phyloP scores from a whole-genome alignment of 257 asterid species.

The Nemophila menziesii region DNA sequence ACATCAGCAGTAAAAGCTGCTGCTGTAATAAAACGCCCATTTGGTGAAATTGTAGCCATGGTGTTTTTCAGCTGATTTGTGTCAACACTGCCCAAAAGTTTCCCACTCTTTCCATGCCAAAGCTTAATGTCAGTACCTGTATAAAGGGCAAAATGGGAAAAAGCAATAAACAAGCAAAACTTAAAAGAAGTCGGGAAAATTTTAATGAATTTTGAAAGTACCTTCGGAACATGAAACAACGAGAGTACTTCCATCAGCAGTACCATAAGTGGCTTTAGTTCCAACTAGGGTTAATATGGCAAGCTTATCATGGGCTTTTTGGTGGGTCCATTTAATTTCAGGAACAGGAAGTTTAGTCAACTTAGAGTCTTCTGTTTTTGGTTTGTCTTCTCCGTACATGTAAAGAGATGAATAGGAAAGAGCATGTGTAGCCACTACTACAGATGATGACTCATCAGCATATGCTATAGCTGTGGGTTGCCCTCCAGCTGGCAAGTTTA shows the following conservation, averaged over 20 bases:
- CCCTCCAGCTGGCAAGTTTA: slow-evolving; percentile 78
- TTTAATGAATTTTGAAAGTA: slow-evolving; percentile 17
- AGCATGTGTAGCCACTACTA: slow-evolving; percentile 66
- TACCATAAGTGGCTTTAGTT: slow-evolving; percentile 80
- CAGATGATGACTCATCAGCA: slow-evolving; percentile 68
- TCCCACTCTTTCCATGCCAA: slow-evolving; percentile 91
- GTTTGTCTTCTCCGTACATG: slow-evolving; percentile 84
- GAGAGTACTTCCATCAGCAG: slow-evolving; percentile 75
- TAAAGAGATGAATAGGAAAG: slow-evolving; percentile 73
- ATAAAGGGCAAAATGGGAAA: slow-evolving; percentile 1
- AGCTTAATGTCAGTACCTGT: slow-evolving; percentile 85
- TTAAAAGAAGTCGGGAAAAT: slow-evolving; percentile 3
- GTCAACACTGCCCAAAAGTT: slow-evolving; percentile 71
- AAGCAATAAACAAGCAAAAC: neutral
- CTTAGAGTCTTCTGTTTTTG: slow-evolving; percentile 46
- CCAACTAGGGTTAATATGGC: slow-evolving; percentile 61
- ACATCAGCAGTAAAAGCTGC: slow-evolving; percentile 99
- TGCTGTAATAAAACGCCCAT: slow-evolving; percentile 97
- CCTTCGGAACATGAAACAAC: slow-evolving; percentile 93
- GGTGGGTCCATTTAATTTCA: slow-evolving; percentile 82
- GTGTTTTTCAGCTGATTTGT: slow-evolving; percentile 91
- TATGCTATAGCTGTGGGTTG: slow-evolving; percentile 76
- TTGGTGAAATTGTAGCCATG: slow-evolving; percentile 91
- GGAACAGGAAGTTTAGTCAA: slow-evolving; percentile 82
- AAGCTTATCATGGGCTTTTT: slow-evolving; percentile 73